Base-by-base conservation (phyloP, 23 red algal species). In the Pyropia yezoensis region DNA sequence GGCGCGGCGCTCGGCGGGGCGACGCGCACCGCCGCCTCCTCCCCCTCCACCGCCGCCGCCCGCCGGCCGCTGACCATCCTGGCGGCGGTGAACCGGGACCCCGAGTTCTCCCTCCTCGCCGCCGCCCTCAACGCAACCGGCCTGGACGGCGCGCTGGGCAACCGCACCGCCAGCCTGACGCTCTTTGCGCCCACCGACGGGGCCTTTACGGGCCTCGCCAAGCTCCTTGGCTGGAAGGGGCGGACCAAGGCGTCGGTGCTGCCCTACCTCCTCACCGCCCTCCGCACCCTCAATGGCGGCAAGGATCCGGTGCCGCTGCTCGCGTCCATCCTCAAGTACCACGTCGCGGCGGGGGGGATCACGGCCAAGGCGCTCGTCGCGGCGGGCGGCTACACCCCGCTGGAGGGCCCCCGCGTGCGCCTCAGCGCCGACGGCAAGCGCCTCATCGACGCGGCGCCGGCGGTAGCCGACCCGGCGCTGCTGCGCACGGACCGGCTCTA, bases 171-270 rank as follows among this genome's bases (percentile, higher is more conserved):
- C 2, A 24, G 67, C 13, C 33, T 83, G 32, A 83, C 78, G 23
- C 19, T 83, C 49, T 73, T 83, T 61, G 66, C 78, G 18, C 78
- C 78, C 21, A 55, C 54, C 3, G 56, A 83, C 39, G 18, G 33
- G 14, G 78, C 78, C 18, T 83, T 83, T 60, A 20, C 57, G 59
- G 34, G n/a, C 16, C 58, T 74, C 0, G 33, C 67, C 57, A 21
- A 33, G n/a, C 1, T 1, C 22, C 56, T 83, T 54, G 50, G 49
- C 16, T 66, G 65, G 17, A 66, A 59, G 52, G n/a, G 55, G 3
- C 4, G 39, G 4, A 47, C 4, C 39, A 47, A 47, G 6, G n/a
- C 33, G 14, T 51, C 33, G 58, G 65, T 47, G 47, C 22, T 47
- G 3, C 63, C 45, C 3, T n/a, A 18, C 19, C 63, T 47, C 29